Base-by-base conservation (phyloP, 129 eudicot genomes). In the Pulicaria dysenterica region DNA sequence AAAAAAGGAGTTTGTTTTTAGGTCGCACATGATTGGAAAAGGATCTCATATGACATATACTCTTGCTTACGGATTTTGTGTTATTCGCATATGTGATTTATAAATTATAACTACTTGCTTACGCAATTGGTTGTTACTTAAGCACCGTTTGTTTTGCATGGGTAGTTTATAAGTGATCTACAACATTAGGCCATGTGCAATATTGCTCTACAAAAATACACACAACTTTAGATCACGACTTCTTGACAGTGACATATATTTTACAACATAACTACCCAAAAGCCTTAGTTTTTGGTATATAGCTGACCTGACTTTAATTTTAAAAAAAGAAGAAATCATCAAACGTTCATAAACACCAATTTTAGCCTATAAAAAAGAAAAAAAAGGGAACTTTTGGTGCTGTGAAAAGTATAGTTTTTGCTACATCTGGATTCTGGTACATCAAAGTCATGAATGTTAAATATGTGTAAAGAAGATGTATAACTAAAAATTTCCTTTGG, bases 71-170 rank as follows among this genome's bases (percentile, higher is more conserved):
- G 15, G 58, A 13, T 75, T 64, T 40, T 38, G 34, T 34, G 9
- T 51, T 40, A 62, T 40, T 54, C 12, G 8, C 7, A 5, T 42
- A 34, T 75, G 59, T n/a, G n/a, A n/a, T 24, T 24, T 24, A 2
- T 47, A 34, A 56, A 8, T 17, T 56, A 66, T 66, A 31, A 34
- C 31, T 75, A 15, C 58, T 11, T 34, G 36, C 8, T 11, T 66
- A 8, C 3, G 12, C 57, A 7, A 67, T 67, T 75, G n/a, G 56
- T 75, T 56, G 58, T 58, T 60, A 44, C 66, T 43, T n/a, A 49
- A 67, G 47, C 36, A 45, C 16, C 50, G 54, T 6, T 8, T 65
- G 4, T 75, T 64, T 64, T 64, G 39, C 58, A 14, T 51, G 53
- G 17, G 46, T 64, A 19, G 64, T 40, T 43, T 12, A 43, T 48